Evolutionary conservation across 345 rosid species (phyloP).

Genomic region (Toxicodendron radicans): DNA sequence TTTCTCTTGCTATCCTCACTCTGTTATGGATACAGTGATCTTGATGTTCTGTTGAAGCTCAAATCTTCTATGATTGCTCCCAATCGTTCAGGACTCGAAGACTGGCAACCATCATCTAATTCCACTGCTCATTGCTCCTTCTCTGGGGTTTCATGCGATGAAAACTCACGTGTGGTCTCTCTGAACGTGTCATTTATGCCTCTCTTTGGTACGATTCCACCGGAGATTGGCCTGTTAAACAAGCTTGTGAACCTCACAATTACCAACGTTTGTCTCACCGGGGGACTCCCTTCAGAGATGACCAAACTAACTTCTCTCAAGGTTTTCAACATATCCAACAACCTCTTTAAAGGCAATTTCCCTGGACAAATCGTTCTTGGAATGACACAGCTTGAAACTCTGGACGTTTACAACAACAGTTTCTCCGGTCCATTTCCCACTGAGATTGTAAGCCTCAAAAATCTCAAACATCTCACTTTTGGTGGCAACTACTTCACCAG

Average conservation of each 20-base stretch:
- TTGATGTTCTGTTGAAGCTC: conserved; percentile 58
- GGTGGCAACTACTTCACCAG: conserved; percentile 86
- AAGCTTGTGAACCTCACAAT: conserved; percentile 67
- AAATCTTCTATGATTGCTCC: conserved; percentile 63
- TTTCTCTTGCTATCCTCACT: conserved; percentile 26
- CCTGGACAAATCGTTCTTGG: conserved; percentile 51
- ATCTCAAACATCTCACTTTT: conserved; percentile 53
- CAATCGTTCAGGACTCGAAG: no score
- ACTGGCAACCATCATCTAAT: conserved; percentile 57
- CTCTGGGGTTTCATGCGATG: conserved; percentile 77
- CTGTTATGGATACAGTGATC: conserved; percentile 45
- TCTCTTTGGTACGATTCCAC: conserved; percentile 61
- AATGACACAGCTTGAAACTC: conserved; percentile 58
- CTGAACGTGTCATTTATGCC: conserved; percentile 50
- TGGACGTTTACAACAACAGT: conserved; percentile 70
- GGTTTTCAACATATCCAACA: conserved; percentile 66
- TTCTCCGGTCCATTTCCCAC: conserved; percentile 58
- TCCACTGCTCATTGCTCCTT: conserved; percentile 68
- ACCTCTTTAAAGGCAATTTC: conserved; percentile 48
- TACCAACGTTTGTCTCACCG: conserved; percentile 48
- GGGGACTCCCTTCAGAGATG: conserved; percentile 55
- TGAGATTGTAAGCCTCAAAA: conserved; percentile 47
- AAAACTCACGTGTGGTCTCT: conserved; percentile 51
- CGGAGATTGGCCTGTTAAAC: conserved; percentile 60
- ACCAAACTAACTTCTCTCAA: conserved; percentile 55